Evolutionary conservation across 2,329 filamentous ascomycete genomes (phyloP).

Genomic region (Fusarium domesticum): DNA sequence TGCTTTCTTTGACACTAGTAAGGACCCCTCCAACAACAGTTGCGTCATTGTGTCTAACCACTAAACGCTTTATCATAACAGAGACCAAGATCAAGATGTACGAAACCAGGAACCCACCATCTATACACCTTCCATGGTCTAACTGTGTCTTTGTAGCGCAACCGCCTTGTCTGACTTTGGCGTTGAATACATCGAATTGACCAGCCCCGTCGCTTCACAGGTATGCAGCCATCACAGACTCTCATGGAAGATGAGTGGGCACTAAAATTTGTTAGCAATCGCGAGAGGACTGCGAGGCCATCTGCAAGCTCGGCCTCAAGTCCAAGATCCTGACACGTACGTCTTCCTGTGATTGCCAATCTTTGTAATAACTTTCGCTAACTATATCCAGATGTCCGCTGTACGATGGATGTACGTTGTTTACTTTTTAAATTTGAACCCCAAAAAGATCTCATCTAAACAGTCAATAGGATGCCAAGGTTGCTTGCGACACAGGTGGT

Average conservation of each 20-base stretch:
- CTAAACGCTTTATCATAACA: too few species aligned
- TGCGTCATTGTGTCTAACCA: background rate
- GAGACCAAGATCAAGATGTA: constrained; percentile 28
- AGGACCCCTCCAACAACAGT: background rate
- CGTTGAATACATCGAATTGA: constrained; percentile 60
- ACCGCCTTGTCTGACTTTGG: constrained; percentile 52
- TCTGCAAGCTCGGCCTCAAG: constrained; percentile 92
- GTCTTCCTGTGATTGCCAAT: constrained; percentile 1
- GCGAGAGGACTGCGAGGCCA: constrained; percentile 79
- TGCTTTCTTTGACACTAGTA: constrained; percentile 65
- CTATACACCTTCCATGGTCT: too few species aligned
- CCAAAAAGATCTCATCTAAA: too few species aligned
- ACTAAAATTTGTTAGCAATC: too few species aligned
- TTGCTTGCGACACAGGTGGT: too few species aligned
- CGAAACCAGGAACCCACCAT: background rate
- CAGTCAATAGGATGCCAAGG: constrained; percentile 52
- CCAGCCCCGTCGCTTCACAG: constrained; percentile 79
- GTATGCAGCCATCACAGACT: too few species aligned
- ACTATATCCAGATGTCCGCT: constrained; percentile 4
- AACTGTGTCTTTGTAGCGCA: background rate
- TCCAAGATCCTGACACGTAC: constrained; percentile 35
- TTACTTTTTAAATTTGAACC: too few species aligned
- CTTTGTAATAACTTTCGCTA: background rate
- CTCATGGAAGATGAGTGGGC: too few species aligned
- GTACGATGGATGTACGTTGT: constrained; percentile 8